These are phyloP conservation scores for Chaetoscypha palmicola DNA, from an alignment of 2,329 filamentous ascomycete genomes.

Conservation along the genomic window DNA sequence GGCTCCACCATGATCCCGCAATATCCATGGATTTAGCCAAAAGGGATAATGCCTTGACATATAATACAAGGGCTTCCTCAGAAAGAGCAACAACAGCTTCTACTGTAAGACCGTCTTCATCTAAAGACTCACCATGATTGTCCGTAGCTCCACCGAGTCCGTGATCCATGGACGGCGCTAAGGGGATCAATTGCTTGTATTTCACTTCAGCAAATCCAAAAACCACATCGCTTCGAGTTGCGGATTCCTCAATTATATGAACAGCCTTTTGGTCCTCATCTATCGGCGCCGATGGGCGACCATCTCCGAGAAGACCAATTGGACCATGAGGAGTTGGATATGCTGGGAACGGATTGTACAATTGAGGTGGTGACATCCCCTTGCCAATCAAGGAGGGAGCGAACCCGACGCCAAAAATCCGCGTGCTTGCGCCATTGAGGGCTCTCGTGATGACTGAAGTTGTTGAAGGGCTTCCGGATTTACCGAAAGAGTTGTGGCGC, in stretches of 20 bases:
- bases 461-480: constrained; percentile 65
- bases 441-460: constrained; percentile 93
- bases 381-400: constrained; percentile 54
- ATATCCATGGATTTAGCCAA: constrained; percentile 94
- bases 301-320: constrained; percentile 60
- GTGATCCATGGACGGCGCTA: constrained; percentile 71
- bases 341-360: constrained; percentile 75
- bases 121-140: constrained; percentile 46
- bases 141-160: constrained; percentile 59
- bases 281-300: constrained; percentile 49
- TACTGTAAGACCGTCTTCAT: constrained; percentile 72
- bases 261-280: constrained; percentile 78
- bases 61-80: constrained; percentile 90
- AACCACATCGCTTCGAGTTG: constrained; percentile 89
- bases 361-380: constrained; percentile 63
- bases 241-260: constrained; percentile 82
- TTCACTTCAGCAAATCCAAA: constrained; percentile 98
- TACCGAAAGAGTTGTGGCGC: constrained; percentile 57
- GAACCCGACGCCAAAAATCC: constrained; percentile 65
- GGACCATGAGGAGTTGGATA: constrained; percentile 64
- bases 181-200: constrained; percentile 90
- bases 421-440: constrained; percentile 80
- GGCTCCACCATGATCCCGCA: constrained; percentile 84
- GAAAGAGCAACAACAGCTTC: constrained; percentile 83
- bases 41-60: constrained; percentile 87